Evolutionary conservation across 495 filamentous ascomycete species (phyloP), one percentile per base, ranked within the genome.

Genomic region (Daldinia grandis): DNA sequence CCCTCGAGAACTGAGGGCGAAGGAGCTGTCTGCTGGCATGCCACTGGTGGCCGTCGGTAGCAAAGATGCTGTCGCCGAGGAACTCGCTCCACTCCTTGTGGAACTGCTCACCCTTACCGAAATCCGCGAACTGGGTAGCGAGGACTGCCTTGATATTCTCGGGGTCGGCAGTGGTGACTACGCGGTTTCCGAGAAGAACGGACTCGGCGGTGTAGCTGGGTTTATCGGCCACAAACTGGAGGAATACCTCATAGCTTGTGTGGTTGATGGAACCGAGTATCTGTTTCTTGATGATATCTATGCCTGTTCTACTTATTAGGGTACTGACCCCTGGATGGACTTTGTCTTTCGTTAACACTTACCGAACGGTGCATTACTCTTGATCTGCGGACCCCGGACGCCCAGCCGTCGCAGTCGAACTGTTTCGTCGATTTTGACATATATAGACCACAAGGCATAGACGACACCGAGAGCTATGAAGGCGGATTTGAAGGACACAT

Each of bases 81-180:
- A 95, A 93, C 28, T 87, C 84, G 59, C 86, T 83, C 90, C 91
- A 94, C 33, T 90, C 87, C 12, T 76, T 63, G 73, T 93, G 90
- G 78, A 93, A 93, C 2, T 79, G 68, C 66, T 89, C 81, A 14
- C 91, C 91, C 76, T 92, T 93, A 68, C 91, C 91, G 71, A 88
- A 92, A 77, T 92, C 88, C 21, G 76, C 69, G 64, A 91, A 97
- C 69, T 96, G 90, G 0, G 89, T 90, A 0, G 93, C 92, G 2
- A 97, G 83, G 6, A 97, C 80, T 0, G 93, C 89, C 75, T 97
- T 93, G 78, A 98, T 85, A 77, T 96, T 97, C 73, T 94, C 90
- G 0, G 92, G 93, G 47, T 94, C 90, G 25, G 81, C 84, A 0
- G 92, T 94, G 62, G 93, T 79, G 51, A 93, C 75, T 19, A 87